A percentile compares a stretch with the other conserved stretches of the same genome.
phyloP scores from a whole-genome alignment of 2,329 filamentous ascomycete genomes.

The Parastagonospora avenae region DNA sequence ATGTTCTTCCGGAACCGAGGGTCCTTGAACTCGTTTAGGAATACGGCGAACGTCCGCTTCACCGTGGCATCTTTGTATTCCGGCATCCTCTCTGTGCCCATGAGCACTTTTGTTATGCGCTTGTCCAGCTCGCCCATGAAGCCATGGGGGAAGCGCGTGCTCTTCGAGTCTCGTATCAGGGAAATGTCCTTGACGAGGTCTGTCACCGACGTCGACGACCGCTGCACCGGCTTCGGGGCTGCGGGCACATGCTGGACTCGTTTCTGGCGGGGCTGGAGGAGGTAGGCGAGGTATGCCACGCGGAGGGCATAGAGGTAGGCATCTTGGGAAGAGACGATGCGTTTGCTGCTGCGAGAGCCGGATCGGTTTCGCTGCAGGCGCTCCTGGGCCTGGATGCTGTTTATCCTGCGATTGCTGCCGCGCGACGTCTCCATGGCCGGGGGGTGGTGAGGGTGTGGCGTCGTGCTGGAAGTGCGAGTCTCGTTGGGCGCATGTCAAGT shows the following conservation, averaged over 20 bases:
- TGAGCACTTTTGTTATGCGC: slow-evolving; percentile 78
- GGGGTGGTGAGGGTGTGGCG: slow-evolving; percentile 15
- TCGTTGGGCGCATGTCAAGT: slow-evolving; percentile 34
- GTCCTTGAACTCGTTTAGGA: slow-evolving; percentile 91
- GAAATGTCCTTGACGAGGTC: slow-evolving; percentile 90
- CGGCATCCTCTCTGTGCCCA: slow-evolving; percentile 80
- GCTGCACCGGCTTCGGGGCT: slow-evolving; percentile 66
- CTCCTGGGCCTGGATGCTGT: slow-evolving; percentile 50
- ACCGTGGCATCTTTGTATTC: slow-evolving; percentile 90
- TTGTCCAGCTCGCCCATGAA: slow-evolving; percentile 76
- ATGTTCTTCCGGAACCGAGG: slow-evolving; percentile 85
- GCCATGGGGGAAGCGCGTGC: slow-evolving; percentile 71
- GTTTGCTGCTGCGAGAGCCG: slow-evolving; percentile 44
- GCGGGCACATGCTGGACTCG: slow-evolving; percentile 80
- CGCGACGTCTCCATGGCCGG: slow-evolving; percentile 38
- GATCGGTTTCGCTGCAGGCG: slow-evolving; percentile 46
- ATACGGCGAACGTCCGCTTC: slow-evolving; percentile 92
- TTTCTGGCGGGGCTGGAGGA: slow-evolving; percentile 88
- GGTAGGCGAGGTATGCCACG: slow-evolving; percentile 88
- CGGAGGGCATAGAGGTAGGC: slow-evolving; percentile 91
- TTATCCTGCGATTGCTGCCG: slow-evolving; percentile 46
- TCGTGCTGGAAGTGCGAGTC: slow-evolving; percentile 12
- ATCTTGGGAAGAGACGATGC: slow-evolving; percentile 65
- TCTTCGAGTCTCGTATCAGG: slow-evolving; percentile 69
- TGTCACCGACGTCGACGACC: slow-evolving; percentile 73